Evolutionary conservation across 306 rosid genomes (phyloP), one percentile per base, ranked within the genome.

Genomic region (Boehmeria nivea): DNA sequence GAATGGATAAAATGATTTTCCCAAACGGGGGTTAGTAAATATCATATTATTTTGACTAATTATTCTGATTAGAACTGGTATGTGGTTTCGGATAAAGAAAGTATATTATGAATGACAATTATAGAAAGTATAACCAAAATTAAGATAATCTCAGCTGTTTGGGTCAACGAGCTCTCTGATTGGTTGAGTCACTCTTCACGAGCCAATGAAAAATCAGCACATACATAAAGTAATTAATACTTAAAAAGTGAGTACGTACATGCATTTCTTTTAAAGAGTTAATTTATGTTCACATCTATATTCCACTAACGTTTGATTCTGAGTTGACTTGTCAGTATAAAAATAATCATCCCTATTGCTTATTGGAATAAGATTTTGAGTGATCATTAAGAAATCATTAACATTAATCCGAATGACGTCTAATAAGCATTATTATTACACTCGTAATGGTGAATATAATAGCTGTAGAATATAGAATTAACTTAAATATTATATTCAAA

Each of bases 361-460:
- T n/a, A n/a, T 25, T 33, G 53, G 83, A 78, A 84, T 81, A 66
- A 6, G 72, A 84, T 72, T 72, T 75, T 54, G 43, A 51, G 12
- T 36, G 13, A 27, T 25, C 72, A 48, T 67, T 60, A 25, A 21
- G 7, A 3, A 47, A 3, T 22, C 2, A 22, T 11, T 27, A 27
- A 51, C 19, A 26, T 25, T 26, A 51, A 16, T 25, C 6, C 19
- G 16, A 51, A 15, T 23, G 16, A 22, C 13, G 13, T 20, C 23
- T 20, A 24, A 48, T 21, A 13, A 0, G 3, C 23, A 14, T 12
- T 8, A 50, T 12, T 50, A 50, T 1, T 23, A 50, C 12, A 50
- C n/a, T 25, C 9, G 33, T 50, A 51, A 16, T 50, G n/a, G 34
- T 50, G 54, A 50, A 14, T 25, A 27, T 2, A 12, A 51, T 51